Conservation (phyloP, 2,329 filamentous ascomycete genomes). For the Drechslerella coelobrocha region DNA sequence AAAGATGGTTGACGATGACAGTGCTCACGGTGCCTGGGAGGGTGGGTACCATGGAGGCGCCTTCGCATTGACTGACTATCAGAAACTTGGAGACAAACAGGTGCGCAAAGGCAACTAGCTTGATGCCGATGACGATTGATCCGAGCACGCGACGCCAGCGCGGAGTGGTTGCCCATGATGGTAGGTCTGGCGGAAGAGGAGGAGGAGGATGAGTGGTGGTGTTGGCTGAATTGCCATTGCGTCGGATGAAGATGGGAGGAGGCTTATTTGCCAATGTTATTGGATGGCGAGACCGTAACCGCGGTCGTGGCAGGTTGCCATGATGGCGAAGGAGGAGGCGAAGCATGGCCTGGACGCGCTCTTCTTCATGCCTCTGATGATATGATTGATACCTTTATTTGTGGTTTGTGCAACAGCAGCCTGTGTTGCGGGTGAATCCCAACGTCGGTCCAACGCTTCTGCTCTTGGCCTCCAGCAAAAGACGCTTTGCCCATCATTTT, state of each 20-base stretch:
- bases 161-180: constrained; percentile 3
- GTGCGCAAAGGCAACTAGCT: constrained; percentile 63
- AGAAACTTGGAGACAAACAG: constrained; percentile 69
- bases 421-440: too few species aligned
- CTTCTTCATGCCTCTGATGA: neutral
- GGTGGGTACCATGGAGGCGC: constrained; percentile 89
- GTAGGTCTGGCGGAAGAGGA: constrained; percentile 3
- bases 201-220: constrained; percentile 5
- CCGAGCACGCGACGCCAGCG: constrained; percentile 37
- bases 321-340: constrained; percentile 29
- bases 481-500: too few species aligned
- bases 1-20: constrained; percentile 71
- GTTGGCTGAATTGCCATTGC: constrained; percentile 17
- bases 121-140: constrained; percentile 57
- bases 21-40: constrained; percentile 72
- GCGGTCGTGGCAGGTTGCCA: constrained; percentile 12
- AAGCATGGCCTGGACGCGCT: constrained; percentile 22
- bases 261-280: neutral
- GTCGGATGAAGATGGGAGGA: constrained; percentile 5
- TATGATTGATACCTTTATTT: neutral
- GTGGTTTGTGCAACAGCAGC: neutral
- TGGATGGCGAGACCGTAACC: neutral
- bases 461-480: too few species aligned
- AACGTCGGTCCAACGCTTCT: too few species aligned
- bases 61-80: constrained; percentile 67